phyloP scores from a whole-genome alignment of 495 filamentous ascomycete genomes.

The Aspergillus cavernicola region DNA sequence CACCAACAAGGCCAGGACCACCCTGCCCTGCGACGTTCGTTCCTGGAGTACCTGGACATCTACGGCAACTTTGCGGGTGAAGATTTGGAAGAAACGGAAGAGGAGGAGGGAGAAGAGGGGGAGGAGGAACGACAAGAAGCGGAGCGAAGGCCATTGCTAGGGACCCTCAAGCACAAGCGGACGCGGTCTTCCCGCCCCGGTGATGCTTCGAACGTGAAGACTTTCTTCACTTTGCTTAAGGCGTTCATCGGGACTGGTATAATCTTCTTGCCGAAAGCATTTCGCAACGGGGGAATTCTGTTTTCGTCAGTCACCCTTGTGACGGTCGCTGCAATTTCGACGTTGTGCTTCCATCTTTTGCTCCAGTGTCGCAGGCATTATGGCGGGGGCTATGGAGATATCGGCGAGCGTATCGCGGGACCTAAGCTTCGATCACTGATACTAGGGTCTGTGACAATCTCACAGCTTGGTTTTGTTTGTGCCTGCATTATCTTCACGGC shows the following conservation, averaged over 20 bases:
- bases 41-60: slow-evolving; percentile 64
- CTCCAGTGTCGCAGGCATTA: slow-evolving; percentile 75
- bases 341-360: slow-evolving; percentile 86
- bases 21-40: slow-evolving; percentile 52
- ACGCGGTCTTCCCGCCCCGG: slow-evolving; percentile 42
- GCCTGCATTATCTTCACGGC: slow-evolving; percentile 93
- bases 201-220: slow-evolving; percentile 55
- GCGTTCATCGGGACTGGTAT: slow-evolving; percentile 93
- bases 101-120: slow-evolving; percentile 52
- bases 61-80: slow-evolving; percentile 72
- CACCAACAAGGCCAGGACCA: slow-evolving; percentile 45
- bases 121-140: slow-evolving; percentile 22
- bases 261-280: slow-evolving; percentile 81
- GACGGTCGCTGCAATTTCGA: slow-evolving; percentile 69
- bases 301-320: slow-evolving; percentile 84
- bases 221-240: slow-evolving; percentile 78
- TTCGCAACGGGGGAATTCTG: slow-evolving; percentile 87
- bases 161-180: slow-evolving; percentile 43
- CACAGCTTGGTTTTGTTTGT: slow-evolving; percentile 87
- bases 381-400: slow-evolving; percentile 83
- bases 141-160: slow-evolving; percentile 50
- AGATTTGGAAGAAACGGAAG: slow-evolving; percentile 62
- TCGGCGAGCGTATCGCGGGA: slow-evolving; percentile 83
- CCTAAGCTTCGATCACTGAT: slow-evolving; percentile 75
- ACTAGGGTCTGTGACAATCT: slow-evolving; percentile 75